These are phyloP conservation scores for Capillidium heterosporum DNA, from an alignment of 371 early-diverging fungal genomes.

Conservation along the genomic window DNA sequence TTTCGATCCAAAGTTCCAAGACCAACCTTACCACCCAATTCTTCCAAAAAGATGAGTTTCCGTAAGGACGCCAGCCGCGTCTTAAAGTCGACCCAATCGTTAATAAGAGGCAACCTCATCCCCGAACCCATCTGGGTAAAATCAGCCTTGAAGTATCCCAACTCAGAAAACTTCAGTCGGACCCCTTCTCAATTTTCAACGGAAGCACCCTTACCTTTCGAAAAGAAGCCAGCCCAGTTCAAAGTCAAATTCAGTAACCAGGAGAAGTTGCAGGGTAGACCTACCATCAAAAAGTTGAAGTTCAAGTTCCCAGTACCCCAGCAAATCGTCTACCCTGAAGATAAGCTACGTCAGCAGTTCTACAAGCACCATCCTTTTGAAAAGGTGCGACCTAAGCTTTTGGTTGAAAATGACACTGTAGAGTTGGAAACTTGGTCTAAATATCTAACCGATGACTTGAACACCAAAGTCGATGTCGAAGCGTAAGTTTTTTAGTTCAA, in stretches of 20 bases:
- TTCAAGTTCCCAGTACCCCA: conserved; percentile 17
- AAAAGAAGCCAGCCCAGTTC: neutral
- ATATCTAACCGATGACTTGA: neutral
- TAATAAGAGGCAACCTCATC: neutral
- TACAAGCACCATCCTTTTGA: conserved; percentile 83
- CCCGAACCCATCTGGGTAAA: neutral
- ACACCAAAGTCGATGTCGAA: neutral
- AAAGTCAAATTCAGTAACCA: neutral
- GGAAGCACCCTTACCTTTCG: neutral
- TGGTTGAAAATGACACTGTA: conserved; percentile 30
- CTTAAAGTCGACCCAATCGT: neutral
- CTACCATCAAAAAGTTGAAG: neutral
- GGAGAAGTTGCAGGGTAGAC: neutral
- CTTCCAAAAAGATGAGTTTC: too few species aligned
- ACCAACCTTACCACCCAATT: too few species aligned
- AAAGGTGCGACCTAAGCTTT: conserved; percentile 37
- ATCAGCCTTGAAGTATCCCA: neutral
- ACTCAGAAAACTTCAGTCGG: neutral
- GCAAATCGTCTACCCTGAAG: conserved; percentile 73
- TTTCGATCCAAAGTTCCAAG: too few species aligned
- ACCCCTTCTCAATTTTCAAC: neutral
- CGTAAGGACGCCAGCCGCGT: neutral
- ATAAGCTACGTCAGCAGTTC: conserved; percentile 56
- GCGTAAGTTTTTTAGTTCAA: neutral
- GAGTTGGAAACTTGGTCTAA: conserved; percentile 8